Evolutionary conservation across 768 basidiomycete species (phyloP), one percentile per base, ranked within the genome.

Genomic region (Podaxis sp.): DNA sequence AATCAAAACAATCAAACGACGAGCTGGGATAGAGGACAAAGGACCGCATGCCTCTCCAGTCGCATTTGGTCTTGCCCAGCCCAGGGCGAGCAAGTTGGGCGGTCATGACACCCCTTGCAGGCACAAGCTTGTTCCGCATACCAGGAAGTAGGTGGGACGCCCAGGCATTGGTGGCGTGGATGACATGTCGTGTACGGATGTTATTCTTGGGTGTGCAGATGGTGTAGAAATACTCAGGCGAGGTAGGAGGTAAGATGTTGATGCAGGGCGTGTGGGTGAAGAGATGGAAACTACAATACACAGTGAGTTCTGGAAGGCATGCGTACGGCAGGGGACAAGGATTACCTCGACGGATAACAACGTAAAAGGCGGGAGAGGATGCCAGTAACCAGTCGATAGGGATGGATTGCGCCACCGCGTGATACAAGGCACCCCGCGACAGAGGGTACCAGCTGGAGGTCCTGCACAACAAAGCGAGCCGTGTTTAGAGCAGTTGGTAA

Each of bases 91-190:
- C 84, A 39, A 80, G 75, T 70, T 91, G 90, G 0, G 88, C 86
- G 38, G 84, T 84, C 87, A 90, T 87, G 64, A 77, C 76, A 46
- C 81, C 85, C 57, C 87, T 77, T 24, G 79, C 65, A 28, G 90
- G 89, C 17, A 89, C 70, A 63, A 91, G 83, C 70, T 84, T 89
- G 56, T 77, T 77, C 19, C 85, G 82, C 76, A 91, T 77, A 0
- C 82, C 81, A 12, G 80, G 77, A 59, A 96, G 76, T 49, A 96
- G 82, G 65, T 91, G 87, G 0, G 90, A 85, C 2, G 80, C 77
- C 86, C 93, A 95, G 19, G 83, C 93, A 71, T 96, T 96, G 2
- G 92, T 94, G 2, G 92, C 90, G 70, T 94, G 93, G 11, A 96
- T 77, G 48, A 96, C 79, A 71, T 92, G 89, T 2, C 73, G 74